phyloP scores from a whole-genome alignment of 805 yeast species.

The Debaryomyces castellii region DNA sequence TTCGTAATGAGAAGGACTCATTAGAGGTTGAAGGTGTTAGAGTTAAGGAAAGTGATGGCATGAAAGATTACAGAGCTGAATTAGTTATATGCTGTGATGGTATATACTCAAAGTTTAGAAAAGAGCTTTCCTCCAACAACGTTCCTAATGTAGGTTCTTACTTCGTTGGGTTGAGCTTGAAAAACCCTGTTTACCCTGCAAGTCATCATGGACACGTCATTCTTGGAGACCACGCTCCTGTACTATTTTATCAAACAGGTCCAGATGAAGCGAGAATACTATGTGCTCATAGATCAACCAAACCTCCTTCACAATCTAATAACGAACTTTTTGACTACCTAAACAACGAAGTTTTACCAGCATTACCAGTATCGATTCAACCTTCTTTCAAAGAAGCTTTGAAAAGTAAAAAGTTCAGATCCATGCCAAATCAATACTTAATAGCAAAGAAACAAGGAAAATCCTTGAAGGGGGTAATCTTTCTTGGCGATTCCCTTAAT shows the following conservation, averaged over 20 bases:
- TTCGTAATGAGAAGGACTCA: conserved; percentile 50
- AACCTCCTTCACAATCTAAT: conserved; percentile 63
- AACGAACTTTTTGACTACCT: conserved; percentile 65
- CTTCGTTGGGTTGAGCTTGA: conserved; percentile 79
- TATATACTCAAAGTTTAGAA: conserved; percentile 88
- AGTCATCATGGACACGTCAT: conserved; percentile 87
- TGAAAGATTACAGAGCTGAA: conserved; percentile 51
- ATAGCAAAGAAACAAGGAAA: conserved; percentile 67
- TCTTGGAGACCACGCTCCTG: conserved; percentile 82
- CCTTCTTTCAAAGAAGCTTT: conserved; percentile 74
- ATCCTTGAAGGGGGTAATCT: conserved; percentile 62
- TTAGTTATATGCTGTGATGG: conserved; percentile 88
- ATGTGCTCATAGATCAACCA: conserved; percentile 77
- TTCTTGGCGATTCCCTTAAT: conserved; percentile 91
- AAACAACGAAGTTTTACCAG: conserved; percentile 57
- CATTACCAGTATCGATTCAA: conserved; percentile 60
- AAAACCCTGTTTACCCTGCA: conserved; percentile 72
- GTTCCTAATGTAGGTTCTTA: conserved; percentile 75
- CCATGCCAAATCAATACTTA: conserved; percentile 93
- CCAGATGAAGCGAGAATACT: conserved; percentile 81
- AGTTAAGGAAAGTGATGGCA: conserved; percentile 47
- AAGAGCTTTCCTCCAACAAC: conserved; percentile 58
- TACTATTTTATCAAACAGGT: conserved; percentile 84
- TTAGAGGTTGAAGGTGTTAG: conserved; percentile 72
- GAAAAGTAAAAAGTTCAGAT: conserved; percentile 52